Base-by-base conservation (phyloP, 2,329 filamentous ascomycete species). In the Colletotrichum orchidophilum region DNA sequence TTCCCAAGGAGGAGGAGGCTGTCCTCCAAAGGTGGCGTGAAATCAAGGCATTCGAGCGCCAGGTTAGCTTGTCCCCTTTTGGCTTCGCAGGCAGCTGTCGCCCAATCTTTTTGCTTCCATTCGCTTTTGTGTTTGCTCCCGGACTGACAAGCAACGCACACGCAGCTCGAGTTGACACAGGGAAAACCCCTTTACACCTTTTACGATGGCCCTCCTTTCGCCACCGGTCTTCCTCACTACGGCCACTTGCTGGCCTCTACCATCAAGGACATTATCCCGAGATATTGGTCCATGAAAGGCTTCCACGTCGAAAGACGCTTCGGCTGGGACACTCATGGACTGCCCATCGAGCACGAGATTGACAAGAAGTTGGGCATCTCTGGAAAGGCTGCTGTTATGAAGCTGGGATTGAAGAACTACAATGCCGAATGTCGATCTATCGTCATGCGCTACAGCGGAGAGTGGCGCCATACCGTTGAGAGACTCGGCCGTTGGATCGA, bases 231-330 rank as follows among this genome's bases (percentile, higher is more conserved):
- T 21, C 88, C 88, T 72, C 90, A 92, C 76, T 92, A 87, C 72
- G 88, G 88, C 73, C 94, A 97, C 82, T 84, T 97, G 63, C 87
- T 97, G 75, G 93, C 96, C 46, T 97, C 94, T 24, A 98, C 95
- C 60, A 97, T 98, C 85, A 98, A 98, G 83, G 96, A 98, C 81
- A 96, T 97, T 72, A 97, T 98, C 75, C 95, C 96, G 9, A 88
- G 96, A 76, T 98, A 98, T 82, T 98, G 95, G 94, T 95, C 95
- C 62, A 97, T 97, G 95, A 97, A 97, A 80, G 96, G 96, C 18
- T 94, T 92, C 79, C 93, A 97, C 84, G 95, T 98, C 63, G 94
- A 96, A 85, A 90, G 96, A 74, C 90, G 95, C 70, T 98, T 98
- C 76, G 96, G 96, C 63, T 98, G 96, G 96, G 96, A 98, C 72